phyloP scores from a whole-genome alignment of 768 basidiomycete species.

The Pleurotus pulmonarius region DNA sequence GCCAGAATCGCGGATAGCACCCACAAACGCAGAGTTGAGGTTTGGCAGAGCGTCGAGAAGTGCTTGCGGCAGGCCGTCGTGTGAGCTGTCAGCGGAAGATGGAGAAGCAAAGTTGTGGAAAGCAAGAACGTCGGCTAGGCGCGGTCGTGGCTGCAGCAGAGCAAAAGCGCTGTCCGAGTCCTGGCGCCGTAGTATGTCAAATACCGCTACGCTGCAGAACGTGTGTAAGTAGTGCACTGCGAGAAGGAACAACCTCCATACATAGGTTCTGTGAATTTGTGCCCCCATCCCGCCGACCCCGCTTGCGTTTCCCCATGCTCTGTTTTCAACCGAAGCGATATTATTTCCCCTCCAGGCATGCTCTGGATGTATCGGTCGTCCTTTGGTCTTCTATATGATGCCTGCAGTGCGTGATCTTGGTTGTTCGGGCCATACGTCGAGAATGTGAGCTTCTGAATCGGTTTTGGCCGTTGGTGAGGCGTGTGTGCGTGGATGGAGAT shows the following conservation, averaged over 20 bases:
- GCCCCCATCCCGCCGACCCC: slow-evolving; percentile 47
- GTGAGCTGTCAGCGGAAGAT: not conserved
- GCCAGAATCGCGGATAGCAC: slow-evolving; percentile 64
- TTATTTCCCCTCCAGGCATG: slow-evolving; percentile 72
- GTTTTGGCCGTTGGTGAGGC: slow-evolving; percentile 23
- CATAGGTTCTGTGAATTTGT: slow-evolving; percentile 64
- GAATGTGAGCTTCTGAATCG: slow-evolving; percentile 80
- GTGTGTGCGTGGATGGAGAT: slow-evolving; percentile 73
- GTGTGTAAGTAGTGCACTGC: not conserved
- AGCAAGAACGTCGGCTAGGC: slow-evolving; percentile 70
- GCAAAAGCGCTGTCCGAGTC: slow-evolving; percentile 57
- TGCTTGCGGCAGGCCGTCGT: not conserved
- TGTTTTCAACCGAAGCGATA: slow-evolving; percentile 60
- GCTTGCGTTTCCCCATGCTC: slow-evolving; percentile 15
- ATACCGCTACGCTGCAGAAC: slow-evolving; percentile 67
- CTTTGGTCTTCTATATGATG: slow-evolving; percentile 68
- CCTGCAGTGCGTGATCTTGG: slow-evolving; percentile 71
- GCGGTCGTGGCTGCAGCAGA: slow-evolving; percentile 82
- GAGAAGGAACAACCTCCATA: slow-evolving; percentile 29
- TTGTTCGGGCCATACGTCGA: slow-evolving; percentile 93
- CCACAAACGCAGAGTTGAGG: slow-evolving; percentile 74
- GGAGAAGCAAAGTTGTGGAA: slow-evolving; percentile 36
- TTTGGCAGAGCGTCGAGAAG: slow-evolving; percentile 33
- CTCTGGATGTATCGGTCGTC: slow-evolving; percentile 83
- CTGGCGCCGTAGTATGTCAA: slow-evolving; percentile 60